Evolutionary conservation across 2,329 filamentous ascomycete species (phyloP), one percentile per base, ranked within the genome.

Genomic region (Talaromyces sp.): DNA sequence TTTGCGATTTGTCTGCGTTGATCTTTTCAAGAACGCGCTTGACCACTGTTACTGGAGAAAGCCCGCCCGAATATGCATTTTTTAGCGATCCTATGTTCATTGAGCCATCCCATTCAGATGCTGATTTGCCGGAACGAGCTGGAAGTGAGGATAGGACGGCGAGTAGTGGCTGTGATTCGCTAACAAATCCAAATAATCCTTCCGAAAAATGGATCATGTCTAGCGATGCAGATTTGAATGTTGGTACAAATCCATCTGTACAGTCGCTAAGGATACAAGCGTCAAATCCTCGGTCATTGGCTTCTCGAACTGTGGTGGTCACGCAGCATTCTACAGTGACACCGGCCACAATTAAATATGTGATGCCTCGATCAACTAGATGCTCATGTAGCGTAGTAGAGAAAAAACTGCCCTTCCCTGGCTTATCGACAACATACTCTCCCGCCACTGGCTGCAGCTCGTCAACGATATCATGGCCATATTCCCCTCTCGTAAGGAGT

Each of bases 261-360:
- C 79, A 83, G 69, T 84, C 80, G 7, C 74, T 75, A 22, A 84
- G 73, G 17, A 83, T 79, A 76, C 85, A 87, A 72, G 83, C 86
- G 69, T 87, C 84, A 68, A 86, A 87, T 0, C 86, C 86, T n/a
- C 86, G 81, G 69, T 87, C 86, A 65, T 84, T 85, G 37, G 83
- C 84, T 73, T 87, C 86, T 43, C 85, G 77, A 2, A 85, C 77
- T 0, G 84, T 85, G 0, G 83, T 84, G 9, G 82, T 82, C 61
- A 87, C 85, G 69, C 85, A 87, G 68, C 84, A 85, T 69, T 87
- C 85, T 0, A 84, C 86, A 0, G 85, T 87, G 11, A 87, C 84
- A 0, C 85, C 85, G n/a, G 80, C 76, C 41, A 88, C 79, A 1
- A 88, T 74, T 1, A 88, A 73, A 72, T 88, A 85, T 2, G 85